Base-by-base conservation (phyloP, 495 filamentous ascomycete genomes). In the Hypomontagnella monticulosa region DNA sequence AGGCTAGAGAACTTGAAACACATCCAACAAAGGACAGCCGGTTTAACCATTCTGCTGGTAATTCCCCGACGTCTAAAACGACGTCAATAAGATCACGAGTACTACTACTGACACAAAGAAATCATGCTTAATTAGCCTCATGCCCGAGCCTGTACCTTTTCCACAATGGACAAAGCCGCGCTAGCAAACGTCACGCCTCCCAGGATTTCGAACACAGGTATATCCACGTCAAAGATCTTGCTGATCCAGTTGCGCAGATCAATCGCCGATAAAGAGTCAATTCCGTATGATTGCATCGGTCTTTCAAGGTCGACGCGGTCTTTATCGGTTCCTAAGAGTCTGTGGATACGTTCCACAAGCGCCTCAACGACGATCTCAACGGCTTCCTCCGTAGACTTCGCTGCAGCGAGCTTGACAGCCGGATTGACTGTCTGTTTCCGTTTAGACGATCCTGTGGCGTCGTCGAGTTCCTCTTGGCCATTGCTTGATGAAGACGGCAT, bases 191-290 rank as follows among this genome's bases (percentile, higher is more conserved):
- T 61, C 10, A 40, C 38, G 6, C 48, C 57, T 14, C 38, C 48
- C n/a, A 61, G 52, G 3, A 76, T 69, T n/a, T 79, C 77, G 66
- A 79, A 77, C 1, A 79, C 66, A 0, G 61, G 46, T 12, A 76
- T 41, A 18, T 74, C 63, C 10, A 69, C 67, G 19, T 72, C 58
- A 7, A 75, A 63, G 33, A 73, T 70, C 48, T 74, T 71, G 7
- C 44, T 64, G 3, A 79, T 61, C 79, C 79, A 81, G 41, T 78
- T 78, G 14, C 73, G 71, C 15, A 81, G 63, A 5, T 76, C 76
- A 4, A 78, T 71, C 0, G 72, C 76, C 30, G 77, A 73, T 12
- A 81, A 63, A 1, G 78, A 80, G 48, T 81, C 79, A 10, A 80
- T 68, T 8, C 76, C 76, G 57, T 75, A 77, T 5, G 57, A 47